phyloP scores from a whole-genome alignment of 108 stramenopile species.

The Nitzschia palea region DNA sequence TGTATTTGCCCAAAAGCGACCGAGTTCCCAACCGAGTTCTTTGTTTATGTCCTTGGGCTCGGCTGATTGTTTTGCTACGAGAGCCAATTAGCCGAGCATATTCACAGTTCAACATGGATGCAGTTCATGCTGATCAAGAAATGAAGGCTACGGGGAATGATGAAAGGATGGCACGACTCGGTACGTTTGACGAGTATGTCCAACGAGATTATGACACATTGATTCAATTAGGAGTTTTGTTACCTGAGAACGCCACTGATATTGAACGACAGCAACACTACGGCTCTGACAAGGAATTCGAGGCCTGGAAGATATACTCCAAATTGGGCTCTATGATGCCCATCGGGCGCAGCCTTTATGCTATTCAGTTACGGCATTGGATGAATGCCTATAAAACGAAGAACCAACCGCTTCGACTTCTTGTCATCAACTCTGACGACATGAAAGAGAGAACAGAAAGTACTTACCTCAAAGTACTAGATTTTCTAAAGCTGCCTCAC shows the following conservation, averaged over 20 bases:
- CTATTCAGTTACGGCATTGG: constrained; percentile 18
- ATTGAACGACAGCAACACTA: neutral
- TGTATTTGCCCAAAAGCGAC: constrained; percentile 17
- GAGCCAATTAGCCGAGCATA: constrained; percentile 27
- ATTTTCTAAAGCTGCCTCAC: constrained; percentile 11
- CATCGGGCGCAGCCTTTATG: constrained; percentile 11
- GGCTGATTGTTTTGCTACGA: constrained; percentile 23
- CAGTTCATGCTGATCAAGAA: neutral
- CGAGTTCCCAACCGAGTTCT: constrained; percentile 20
- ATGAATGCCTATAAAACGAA: neutral
- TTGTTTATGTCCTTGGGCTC: constrained; percentile 27
- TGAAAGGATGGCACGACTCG: neutral
- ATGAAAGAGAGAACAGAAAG: constrained; percentile 1
- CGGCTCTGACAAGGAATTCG: constrained; percentile 1
- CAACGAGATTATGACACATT: constrained; percentile 37
- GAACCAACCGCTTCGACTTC: neutral
- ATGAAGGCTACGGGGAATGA: neutral
- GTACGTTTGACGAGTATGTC: constrained; percentile 15
- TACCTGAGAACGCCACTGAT: neutral
- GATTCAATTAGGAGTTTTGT: constrained; percentile 25
- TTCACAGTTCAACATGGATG: constrained; percentile 21
- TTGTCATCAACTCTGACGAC: constrained; percentile 1
- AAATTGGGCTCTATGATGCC: constrained; percentile 4
- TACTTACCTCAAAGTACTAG: neutral
- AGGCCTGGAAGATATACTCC: constrained; percentile 7